phyloP scores from a whole-genome alignment of 2,329 filamentous ascomycete species.

The Penicillium sp. region DNA sequence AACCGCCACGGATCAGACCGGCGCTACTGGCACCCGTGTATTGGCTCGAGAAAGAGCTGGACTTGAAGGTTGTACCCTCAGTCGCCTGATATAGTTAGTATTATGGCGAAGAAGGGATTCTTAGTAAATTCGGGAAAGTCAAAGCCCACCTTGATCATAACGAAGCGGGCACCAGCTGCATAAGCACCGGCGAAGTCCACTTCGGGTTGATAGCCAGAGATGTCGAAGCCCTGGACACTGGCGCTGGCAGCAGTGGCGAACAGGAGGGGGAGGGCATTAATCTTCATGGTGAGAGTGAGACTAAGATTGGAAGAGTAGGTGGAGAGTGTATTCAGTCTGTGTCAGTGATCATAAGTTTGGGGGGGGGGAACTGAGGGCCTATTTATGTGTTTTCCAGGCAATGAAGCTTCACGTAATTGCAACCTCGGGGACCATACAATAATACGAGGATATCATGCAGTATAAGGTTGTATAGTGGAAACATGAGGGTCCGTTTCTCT shows the following conservation, averaged over 20 bases:
- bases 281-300: conserved; percentile 17
- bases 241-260: conserved; percentile 22
- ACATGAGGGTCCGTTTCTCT: background rate
- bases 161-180: conserved; percentile 30
- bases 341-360: background rate
- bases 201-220: conserved; percentile 30
- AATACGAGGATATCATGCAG: background rate
- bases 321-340: background rate
- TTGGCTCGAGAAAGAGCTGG: conserved; percentile 49
- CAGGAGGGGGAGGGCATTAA: conserved; percentile 11
- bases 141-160: conserved; percentile 33
- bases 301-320: background rate
- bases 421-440: background rate
- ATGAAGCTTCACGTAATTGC: conserved; percentile 1
- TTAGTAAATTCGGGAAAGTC: too few relatives aligned
- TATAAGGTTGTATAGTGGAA: background rate
- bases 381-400: background rate
- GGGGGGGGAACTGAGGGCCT: background rate
- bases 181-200: conserved; percentile 32
- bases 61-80: conserved; percentile 50
- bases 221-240: conserved; percentile 34
- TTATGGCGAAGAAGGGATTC: background rate
- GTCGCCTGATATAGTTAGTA: conserved; percentile 44
- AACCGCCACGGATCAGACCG: conserved; percentile 55
- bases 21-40: conserved; percentile 52